Conservation (phyloP, 1,284 basidiomycete genomes). For the Papiliotrema flavescens region DNA sequence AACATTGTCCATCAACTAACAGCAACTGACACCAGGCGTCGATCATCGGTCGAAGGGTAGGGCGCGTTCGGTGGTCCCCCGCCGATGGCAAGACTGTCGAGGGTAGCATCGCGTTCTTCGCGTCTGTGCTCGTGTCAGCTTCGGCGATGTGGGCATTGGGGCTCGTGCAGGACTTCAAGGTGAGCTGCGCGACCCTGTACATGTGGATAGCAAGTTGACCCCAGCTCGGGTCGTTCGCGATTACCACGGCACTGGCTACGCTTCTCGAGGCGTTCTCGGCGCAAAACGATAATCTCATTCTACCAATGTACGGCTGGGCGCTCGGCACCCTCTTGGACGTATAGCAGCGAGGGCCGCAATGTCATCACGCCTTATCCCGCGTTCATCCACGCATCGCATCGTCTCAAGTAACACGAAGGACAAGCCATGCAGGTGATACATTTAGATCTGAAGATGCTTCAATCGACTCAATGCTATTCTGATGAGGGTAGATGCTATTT, state of each 20-base stretch:
- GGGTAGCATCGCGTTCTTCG: constrained; percentile 77
- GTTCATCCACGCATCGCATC: no score
- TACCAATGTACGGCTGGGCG: constrained; percentile 82
- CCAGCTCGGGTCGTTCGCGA: constrained; percentile 18
- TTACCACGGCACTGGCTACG: constrained; percentile 60
- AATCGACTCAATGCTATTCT: no score
- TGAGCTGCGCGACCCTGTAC: constrained; percentile 37
- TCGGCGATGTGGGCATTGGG: constrained; percentile 68
- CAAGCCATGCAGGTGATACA: no score
- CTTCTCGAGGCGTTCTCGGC: constrained; percentile 80
- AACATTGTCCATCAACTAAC: not conserved
- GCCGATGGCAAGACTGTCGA: constrained; percentile 85
- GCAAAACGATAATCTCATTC: constrained; percentile 91
- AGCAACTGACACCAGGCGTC: constrained; percentile 61
- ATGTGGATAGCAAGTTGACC: not conserved
- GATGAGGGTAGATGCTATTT: no score
- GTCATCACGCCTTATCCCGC: no score
- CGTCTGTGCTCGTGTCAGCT: constrained; percentile 67
- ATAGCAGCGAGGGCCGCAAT: constrained; percentile 6
- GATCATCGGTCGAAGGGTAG: constrained; percentile 80
- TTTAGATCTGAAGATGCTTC: no score
- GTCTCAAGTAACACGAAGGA: no score
- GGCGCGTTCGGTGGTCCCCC: constrained; percentile 75
- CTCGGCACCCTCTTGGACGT: constrained; percentile 43
- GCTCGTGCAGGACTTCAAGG: constrained; percentile 67